Conservation (phyloP, 345 rosid genomes). For the Mangifera indica region DNA sequence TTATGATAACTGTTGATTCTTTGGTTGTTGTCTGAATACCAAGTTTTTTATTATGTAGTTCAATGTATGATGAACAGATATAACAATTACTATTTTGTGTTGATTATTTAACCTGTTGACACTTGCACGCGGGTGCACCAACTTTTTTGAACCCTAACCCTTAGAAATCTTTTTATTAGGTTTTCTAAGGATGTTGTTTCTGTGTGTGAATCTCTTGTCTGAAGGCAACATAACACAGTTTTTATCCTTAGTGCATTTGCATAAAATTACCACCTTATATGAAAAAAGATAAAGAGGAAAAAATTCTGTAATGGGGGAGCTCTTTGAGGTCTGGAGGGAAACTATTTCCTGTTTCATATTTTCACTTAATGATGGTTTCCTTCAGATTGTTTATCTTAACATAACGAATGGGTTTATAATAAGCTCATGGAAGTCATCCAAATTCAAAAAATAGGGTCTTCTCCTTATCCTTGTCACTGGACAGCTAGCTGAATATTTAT, state of each 20-base stretch:
- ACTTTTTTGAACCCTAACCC: not conserved
- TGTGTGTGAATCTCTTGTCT: not conserved
- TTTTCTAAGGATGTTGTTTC: not conserved
- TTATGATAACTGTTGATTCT: not conserved
- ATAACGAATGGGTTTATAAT: not conserved
- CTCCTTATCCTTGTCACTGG: not conserved
- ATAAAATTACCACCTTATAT: not conserved
- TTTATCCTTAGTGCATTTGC: not conserved
- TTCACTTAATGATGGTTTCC: slow-evolving; percentile 5
- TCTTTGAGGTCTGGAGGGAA: not conserved
- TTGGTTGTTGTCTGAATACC: not conserved
- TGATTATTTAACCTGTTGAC: not conserved
- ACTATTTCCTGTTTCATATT: not conserved
- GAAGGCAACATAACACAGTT: not conserved
- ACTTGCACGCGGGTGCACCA: not conserved
- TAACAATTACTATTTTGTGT: not conserved
- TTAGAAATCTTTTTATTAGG: not conserved
- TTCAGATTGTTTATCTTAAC: not conserved
- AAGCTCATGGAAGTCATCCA: not conserved
- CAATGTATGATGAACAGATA: not conserved
- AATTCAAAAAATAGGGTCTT: not conserved
- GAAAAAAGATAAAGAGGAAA: not conserved
- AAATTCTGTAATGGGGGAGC: not conserved
- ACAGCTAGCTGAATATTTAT: not conserved
- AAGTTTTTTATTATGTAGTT: not conserved